Conservation (phyloP, 345 rosid genomes). For the Mercurialis annua region DNA sequence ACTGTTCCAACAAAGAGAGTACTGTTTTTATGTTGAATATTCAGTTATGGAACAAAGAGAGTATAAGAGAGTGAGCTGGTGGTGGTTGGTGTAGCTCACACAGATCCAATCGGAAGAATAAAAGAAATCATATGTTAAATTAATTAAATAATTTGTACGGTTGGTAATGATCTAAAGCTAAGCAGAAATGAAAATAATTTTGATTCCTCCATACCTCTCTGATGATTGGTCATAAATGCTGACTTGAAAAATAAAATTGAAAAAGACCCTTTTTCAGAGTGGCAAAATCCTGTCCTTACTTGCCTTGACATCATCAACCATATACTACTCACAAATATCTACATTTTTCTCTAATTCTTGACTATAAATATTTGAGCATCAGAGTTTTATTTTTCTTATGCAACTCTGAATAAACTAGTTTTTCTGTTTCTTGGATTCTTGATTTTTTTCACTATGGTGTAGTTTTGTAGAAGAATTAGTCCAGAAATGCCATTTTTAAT, state of each 20-base stretch:
- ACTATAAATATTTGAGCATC: neutral
- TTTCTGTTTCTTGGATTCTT: neutral
- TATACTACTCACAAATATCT: neutral
- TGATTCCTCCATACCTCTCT: conserved; percentile 12
- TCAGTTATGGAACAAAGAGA: too few species aligned
- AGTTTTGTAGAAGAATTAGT: too few species aligned
- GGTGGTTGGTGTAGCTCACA: too few species aligned
- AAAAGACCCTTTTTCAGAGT: neutral
- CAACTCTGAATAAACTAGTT: neutral
- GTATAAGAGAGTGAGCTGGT: too few species aligned
- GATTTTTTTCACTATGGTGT: neutral
- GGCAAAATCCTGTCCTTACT: neutral
- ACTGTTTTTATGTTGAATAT: too few species aligned
- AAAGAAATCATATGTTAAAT: too few species aligned
- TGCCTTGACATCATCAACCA: neutral
- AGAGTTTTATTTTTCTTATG: neutral
- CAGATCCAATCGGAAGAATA: too few species aligned
- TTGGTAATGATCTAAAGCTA: conserved; percentile 8
- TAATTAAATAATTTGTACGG: neutral
- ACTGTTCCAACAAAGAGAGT: too few species aligned
- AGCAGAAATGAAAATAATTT: neutral
- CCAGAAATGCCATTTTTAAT: too few species aligned
- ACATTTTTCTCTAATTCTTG: neutral
- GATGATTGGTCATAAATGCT: conserved; percentile 10
- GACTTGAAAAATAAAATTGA: too few species aligned